phyloP scores from a whole-genome alignment of 495 filamentous ascomycete species.

The Pyrenopolyporus hunteri region DNA sequence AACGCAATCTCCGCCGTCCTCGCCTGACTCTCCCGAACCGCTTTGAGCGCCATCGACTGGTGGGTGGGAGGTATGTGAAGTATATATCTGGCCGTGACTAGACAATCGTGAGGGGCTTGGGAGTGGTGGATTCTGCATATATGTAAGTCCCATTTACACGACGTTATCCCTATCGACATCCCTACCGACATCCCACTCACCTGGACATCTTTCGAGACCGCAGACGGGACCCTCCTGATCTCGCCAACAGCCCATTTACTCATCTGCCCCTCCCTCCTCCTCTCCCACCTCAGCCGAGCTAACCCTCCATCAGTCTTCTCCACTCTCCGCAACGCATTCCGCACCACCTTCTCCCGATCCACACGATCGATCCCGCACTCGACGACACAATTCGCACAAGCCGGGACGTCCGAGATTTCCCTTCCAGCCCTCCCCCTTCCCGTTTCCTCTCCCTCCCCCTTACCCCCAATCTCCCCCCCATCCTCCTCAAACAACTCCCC shows the following conservation, averaged over 20 bases:
- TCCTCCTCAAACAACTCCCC: constrained; percentile 22
- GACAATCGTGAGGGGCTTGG: not conserved
- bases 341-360: constrained; percentile 15
- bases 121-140: constrained; percentile 5
- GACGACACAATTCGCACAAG: constrained; percentile 43
- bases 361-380: constrained; percentile 35
- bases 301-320: constrained; percentile 39
- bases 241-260: constrained; percentile 16
- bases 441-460: not conserved
- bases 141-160: not conserved
- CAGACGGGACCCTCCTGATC: constrained; percentile 13
- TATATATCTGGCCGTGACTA: not conserved
- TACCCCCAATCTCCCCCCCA: not conserved
- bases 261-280: constrained; percentile 16
- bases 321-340: constrained; percentile 39
- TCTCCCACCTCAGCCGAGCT: constrained; percentile 38
- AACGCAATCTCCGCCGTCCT: constrained; percentile 19
- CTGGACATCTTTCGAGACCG: not conserved
- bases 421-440: constrained; percentile 11
- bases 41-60: constrained; percentile 23
- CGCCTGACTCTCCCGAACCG: not conserved
- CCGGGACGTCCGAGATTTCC: constrained; percentile 45
- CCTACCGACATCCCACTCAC: too few species aligned
- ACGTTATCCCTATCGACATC: not conserved
- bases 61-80: constrained; percentile 10